Base-by-base conservation (phyloP, 441 rosid species). In the Corymbia citriodora region DNA sequence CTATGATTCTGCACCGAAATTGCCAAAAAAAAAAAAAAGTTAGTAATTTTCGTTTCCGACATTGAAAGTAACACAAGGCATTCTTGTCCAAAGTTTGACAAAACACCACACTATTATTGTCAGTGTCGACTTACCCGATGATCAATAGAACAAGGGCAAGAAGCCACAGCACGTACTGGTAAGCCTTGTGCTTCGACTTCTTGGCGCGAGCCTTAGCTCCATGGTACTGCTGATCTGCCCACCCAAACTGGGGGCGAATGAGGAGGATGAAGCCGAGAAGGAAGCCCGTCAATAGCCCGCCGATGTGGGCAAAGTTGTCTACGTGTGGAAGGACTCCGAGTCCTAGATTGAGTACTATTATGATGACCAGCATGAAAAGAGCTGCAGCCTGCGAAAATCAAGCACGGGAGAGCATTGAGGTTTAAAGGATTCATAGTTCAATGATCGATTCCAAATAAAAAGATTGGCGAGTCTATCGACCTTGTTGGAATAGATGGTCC, bases 271-370 rank as follows among this genome's bases (percentile, higher is more conserved):
- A 96, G 40, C 99, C 99, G 1, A 97, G 95, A 40, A 97, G 93
- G 88, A 97, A 97, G 21, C 99, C 99, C 2, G 98, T 86, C 45
- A 94, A 90, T 93, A 97, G 96, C 52, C 99, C 99, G 89, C 99
- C 99, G 15, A 98, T 96, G 90, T 98, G 99, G 7, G 99, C 97
- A 88, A 96, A 97, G 96, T 98, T 98, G 92, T 97, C 99, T 29
- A 98, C 98, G 87, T 93, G 95, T 88, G 99, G 99, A 91, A 98
- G 99, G 90, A 97, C 88, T 33, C 99, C 99, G 6, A 98, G 93
- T 5, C 95, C 98, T 88, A 97, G 93, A 94, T 97, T 97, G 65
- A 97, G 91, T 90, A 91, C 98, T 1, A 95, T 92, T 90, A 97
- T 95, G 94, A 97, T 65, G 88, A 96, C 36, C 53, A 97, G 96